Evolutionary conservation across 2,329 filamentous ascomycete genomes (phyloP), one percentile per base, ranked within the genome.

Genomic region (Cladosporium oxysporum): DNA sequence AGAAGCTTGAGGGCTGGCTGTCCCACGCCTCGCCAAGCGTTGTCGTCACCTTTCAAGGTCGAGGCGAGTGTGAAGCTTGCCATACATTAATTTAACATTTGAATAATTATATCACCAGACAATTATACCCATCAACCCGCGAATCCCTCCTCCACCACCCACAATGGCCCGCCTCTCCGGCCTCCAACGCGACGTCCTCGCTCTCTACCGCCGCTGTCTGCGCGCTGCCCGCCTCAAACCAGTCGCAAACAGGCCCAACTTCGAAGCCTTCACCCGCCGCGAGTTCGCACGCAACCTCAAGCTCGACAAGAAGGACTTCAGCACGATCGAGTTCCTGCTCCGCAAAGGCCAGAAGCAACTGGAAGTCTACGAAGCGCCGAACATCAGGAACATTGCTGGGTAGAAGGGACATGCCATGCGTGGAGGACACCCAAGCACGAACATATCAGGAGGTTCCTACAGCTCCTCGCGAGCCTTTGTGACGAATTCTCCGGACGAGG

Each of bases 171-270:
- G 88, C 72, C 82, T 93, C 29, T 96, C 93, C 8, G 95, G 95
- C 41, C 83, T 98, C n/a, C 94, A 98, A 77, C 90, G 87, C 73
- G 92, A 97, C 74, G 94, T 97, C 3, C 79, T 98, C 61, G 84
- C 88, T 37, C 86, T 99, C 16, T 99, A 98, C 77, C 88, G 94
- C 66, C 87, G 88, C 75, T 98, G 94, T 74, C 82, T 99, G 29
- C 87, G 93, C 67, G 91, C 91, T 74, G 88, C 90, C 66, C 87
- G 90, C 67, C 89, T 88, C 74, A 98, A 99, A 78, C 92, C 93
- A 59, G 76, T 80, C 72, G 63, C 66, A 2, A 70, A 66, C 10
- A 70, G 74, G 16, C 68, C 71, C 2, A 75, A 77, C 65, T 78
- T 77, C 66, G 64, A 77, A 58, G 65, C 66, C 28, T 81, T 75